Conservation (phyloP, 139 green algal genomes). For the Spirogloea muscicola region DNA sequence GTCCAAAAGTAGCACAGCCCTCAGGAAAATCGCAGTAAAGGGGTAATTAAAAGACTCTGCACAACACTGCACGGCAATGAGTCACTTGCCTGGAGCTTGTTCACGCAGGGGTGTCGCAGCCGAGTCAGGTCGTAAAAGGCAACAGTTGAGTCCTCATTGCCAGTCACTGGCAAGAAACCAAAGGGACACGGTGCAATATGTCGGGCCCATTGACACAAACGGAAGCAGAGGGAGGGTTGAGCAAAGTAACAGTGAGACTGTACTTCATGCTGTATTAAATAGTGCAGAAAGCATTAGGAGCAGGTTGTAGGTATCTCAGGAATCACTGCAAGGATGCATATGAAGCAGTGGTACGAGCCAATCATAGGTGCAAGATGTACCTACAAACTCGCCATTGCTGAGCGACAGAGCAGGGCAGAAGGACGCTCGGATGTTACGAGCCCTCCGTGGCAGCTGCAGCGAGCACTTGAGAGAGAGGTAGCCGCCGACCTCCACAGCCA, state of each 20-base stretch:
- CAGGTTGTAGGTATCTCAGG: neutral
- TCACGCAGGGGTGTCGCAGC: neutral
- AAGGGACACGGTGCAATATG: neutral
- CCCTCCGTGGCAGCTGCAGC: constrained; percentile 17
- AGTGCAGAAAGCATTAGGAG: neutral
- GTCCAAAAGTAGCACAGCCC: neutral
- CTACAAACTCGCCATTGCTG: constrained; percentile 12
- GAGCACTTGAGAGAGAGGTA: constrained; percentile 31
- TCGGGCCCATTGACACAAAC: neutral
- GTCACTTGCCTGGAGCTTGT: neutral
- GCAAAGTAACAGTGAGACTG: neutral
- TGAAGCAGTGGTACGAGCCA: neutral
- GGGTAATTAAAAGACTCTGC: neutral
- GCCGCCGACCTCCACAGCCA: constrained; percentile 25
- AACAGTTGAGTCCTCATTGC: constrained; percentile 20
- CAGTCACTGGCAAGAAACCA: constrained; percentile 15
- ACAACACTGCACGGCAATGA: neutral
- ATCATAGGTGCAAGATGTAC: neutral
- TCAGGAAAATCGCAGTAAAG: neutral
- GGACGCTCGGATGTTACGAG: constrained; percentile 18
- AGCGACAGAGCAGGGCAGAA: constrained; percentile 20
- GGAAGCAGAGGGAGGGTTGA: constrained; percentile 6
- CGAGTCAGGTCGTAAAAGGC: constrained; percentile 39
- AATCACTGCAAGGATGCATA: neutral
- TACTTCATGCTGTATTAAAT: neutral